These are phyloP conservation scores for Venturia carpophila DNA, from an alignment of 2,329 filamentous ascomycete genomes.

Conservation along the genomic window DNA sequence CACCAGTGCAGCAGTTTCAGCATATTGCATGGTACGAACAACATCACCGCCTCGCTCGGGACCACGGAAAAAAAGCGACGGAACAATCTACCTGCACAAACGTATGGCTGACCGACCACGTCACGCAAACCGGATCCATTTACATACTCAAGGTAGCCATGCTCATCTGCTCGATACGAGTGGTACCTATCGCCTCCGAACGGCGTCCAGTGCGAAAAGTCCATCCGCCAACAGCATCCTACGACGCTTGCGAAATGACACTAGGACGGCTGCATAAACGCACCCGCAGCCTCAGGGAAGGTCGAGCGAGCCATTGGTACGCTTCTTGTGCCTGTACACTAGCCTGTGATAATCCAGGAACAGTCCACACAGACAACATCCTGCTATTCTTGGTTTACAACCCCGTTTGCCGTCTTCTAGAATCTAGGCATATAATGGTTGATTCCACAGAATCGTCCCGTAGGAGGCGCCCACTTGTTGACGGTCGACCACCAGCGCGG, in stretches of 20 bases:
- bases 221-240: not conserved
- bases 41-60: slow-evolving; percentile 11
- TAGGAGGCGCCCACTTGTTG: not conserved
- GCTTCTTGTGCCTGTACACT: slow-evolving; percentile 6
- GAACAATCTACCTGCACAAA: slow-evolving; percentile 4
- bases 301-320: not conserved
- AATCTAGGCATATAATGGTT: not conserved
- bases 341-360: not conserved
- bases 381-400: not conserved
- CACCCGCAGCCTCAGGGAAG: slow-evolving; percentile 1
- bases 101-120: slow-evolving; percentile 1
- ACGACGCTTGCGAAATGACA: slow-evolving; percentile 3
- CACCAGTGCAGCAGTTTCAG: slow-evolving; percentile 4
- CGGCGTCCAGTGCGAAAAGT: slow-evolving; percentile 10
- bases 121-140: slow-evolving; percentile 11
- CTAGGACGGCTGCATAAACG: slow-evolving; percentile 4
- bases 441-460: not conserved
- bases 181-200: slow-evolving; percentile 1
- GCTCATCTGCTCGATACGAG: not conserved
- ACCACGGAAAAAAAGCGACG: slow-evolving; percentile 3
- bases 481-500: slow-evolving; percentile 7
- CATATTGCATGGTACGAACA: not conserved
- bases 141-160: slow-evolving; percentile 12
- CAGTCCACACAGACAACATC: not conserved
- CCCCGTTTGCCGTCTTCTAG: slow-evolving; percentile 2